Evolutionary conservation across 1,284 basidiomycete species (phyloP).

Genomic region (Apiotrichum domesticum): DNA sequence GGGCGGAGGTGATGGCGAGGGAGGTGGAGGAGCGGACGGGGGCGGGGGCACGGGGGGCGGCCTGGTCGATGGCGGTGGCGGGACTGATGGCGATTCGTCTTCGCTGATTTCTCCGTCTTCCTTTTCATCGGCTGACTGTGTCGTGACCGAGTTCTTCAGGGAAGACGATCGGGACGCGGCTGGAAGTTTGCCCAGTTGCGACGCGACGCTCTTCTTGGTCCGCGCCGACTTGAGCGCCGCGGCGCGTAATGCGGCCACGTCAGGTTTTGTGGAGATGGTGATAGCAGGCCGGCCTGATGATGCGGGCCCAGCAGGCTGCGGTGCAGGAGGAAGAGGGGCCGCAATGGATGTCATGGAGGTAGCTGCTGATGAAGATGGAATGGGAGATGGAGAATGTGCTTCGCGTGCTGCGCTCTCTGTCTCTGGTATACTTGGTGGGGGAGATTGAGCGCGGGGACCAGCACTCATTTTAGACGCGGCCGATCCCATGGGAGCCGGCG

Average conservation of each 20-base stretch:
- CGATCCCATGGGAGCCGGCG: slow-evolving; percentile 12
- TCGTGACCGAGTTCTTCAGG: neutral
- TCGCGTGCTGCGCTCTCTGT: too few species aligned
- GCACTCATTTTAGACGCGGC: slow-evolving; percentile 13
- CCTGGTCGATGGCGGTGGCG: neutral
- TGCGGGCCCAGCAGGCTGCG: neutral
- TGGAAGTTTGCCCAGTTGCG: neutral
- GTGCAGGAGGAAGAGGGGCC: too few species aligned
- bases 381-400: too few species aligned
- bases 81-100: neutral
- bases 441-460: slow-evolving; percentile 11
- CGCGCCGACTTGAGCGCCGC: slow-evolving; percentile 8
- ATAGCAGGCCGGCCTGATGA: neutral
- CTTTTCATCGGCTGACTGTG: neutral
- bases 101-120: slow-evolving; percentile 20
- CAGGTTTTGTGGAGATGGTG: neutral
- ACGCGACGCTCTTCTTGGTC: neutral
- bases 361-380: too few species aligned
- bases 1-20: neutral
- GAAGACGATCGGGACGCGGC: neutral
- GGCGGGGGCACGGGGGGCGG: neutral
- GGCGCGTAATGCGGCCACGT: slow-evolving; percentile 11
- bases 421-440: too few species aligned
- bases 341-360: too few species aligned
- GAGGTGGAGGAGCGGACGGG: neutral